Evolutionary conservation across 2,329 filamentous ascomycete genomes (phyloP), one percentile per base, ranked within the genome.

Genomic region (Amauroascus verrucosus): DNA sequence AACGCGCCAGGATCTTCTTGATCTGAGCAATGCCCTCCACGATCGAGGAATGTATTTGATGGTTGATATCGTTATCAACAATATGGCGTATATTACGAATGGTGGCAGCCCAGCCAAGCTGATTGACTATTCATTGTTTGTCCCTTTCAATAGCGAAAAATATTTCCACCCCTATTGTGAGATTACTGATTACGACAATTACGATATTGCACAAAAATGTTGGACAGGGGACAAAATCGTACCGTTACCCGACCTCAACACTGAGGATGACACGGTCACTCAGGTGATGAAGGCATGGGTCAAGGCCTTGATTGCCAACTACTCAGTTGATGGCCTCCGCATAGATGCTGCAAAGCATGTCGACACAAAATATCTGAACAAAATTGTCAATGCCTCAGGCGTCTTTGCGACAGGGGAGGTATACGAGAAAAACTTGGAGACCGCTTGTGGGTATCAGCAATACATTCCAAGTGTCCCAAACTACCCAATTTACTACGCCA

Each of bases 121-220:
- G 3, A 73, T 82, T 37, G 74, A 82, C 63, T 83, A 82, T 61
- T 71, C 68, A 54, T 61, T 67, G 14, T 75, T 77, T 43, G 67
- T 72, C 20, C 75, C 79, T 6, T 80, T 83, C 60, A 76, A 83
- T 64, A 67, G 77, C 26, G 55, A 72, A 16, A 73, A 72, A 22
- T 82, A 82, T 60, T 86, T 79, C 67, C 82, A 86, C 62, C 43
- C 74, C 1, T 78, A 75, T 61, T 86, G 83, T 65, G 61, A 62
- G 2, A 72, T 80, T 50, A 48, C 32, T 2, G 33, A 53, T 41
- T 48, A 48, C 28, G 33, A 53, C 28, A 63, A 83, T 64, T 83
- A 81, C 66, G 70, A 64, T 1, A 70, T 66, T 18, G 63, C 66
- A 2, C 63, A 68, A 43, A 40, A 66, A 14, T 85, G 82, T 69